These are phyloP conservation scores for Cladophialophora immunda DNA, from an alignment of 2,329 filamentous ascomycete species.

Conservation along the genomic window DNA sequence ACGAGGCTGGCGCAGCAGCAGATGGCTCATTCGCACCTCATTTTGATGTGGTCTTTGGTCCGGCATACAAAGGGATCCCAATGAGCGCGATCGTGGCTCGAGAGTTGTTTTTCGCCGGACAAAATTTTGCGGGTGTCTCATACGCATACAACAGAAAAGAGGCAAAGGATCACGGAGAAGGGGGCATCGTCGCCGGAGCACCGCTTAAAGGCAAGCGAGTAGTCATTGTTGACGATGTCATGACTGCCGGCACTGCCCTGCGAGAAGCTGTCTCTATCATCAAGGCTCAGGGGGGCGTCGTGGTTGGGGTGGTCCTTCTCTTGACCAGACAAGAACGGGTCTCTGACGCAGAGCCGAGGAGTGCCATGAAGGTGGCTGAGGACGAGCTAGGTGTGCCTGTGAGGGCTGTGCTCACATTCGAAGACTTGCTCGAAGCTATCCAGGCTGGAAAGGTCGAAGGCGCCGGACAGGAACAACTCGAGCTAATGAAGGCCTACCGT, in stretches of 20 bases:
- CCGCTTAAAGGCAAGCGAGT: conserved; percentile 84
- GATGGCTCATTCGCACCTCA: conserved; percentile 60
- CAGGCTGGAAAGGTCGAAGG: conserved; percentile 57
- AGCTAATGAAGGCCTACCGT: conserved; percentile 77
- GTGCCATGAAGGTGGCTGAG: conserved; percentile 85
- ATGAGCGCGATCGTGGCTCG: conserved; percentile 80
- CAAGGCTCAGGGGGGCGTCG: conserved; percentile 79
- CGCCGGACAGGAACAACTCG: conserved; percentile 69
- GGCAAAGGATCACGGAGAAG: conserved; percentile 94
- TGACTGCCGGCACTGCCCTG: conserved; percentile 94
- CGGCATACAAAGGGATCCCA: conserved; percentile 96
- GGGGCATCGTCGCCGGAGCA: conserved; percentile 89
- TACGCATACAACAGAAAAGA: conserved; percentile 98
- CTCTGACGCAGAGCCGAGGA: conserved; percentile 75
- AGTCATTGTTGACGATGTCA: conserved; percentile 94
- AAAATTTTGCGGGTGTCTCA: conserved; percentile 60
- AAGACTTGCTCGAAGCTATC: conserved; percentile 79
- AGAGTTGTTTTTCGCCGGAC: conserved; percentile 76
- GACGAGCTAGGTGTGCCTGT: conserved; percentile 86
- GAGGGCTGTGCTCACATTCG: conserved; percentile 80
- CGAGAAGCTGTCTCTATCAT: conserved; percentile 92
- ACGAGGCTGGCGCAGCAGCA: conserved; percentile 35
- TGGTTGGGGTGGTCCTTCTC: conserved; percentile 88
- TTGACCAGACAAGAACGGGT: conserved; percentile 73
- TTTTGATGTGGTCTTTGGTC: conserved; percentile 81